These are phyloP conservation scores for Telopea speciosissima DNA, from an alignment of 177 flowering plant species.

Conservation along the genomic window DNA sequence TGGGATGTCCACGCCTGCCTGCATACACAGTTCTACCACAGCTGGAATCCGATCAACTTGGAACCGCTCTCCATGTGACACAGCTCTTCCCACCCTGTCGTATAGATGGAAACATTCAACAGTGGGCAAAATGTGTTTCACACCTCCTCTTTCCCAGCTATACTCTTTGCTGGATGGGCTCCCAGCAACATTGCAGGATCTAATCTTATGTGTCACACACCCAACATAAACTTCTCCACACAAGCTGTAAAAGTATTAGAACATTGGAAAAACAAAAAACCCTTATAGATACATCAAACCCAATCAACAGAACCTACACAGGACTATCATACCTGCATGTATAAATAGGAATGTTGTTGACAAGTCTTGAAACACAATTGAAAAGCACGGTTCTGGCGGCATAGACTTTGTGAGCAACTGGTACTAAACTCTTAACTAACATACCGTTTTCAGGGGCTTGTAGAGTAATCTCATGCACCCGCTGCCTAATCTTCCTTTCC, in stretches of 20 bases:
- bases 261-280: not conserved
- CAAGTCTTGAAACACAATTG: slow-evolving; percentile 34
- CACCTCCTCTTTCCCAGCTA: slow-evolving; percentile 32
- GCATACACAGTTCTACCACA: slow-evolving; percentile 45
- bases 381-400: slow-evolving; percentile 31
- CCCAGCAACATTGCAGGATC: slow-evolving; percentile 36
- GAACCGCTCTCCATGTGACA: slow-evolving; percentile 45
- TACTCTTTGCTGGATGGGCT: slow-evolving; percentile 39
- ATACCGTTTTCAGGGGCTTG: slow-evolving; percentile 53
- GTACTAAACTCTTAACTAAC: slow-evolving; percentile 38
- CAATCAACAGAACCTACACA: not conserved
- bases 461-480: slow-evolving; percentile 26
- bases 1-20: slow-evolving; percentile 47
- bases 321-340: slow-evolving; percentile 38
- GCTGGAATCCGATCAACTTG: slow-evolving; percentile 48
- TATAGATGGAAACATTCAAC: slow-evolving; percentile 54
- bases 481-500: slow-evolving; percentile 27
- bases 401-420: slow-evolving; percentile 45
- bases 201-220: slow-evolving; percentile 36
- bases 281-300: slow-evolving; percentile 1
- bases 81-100: slow-evolving; percentile 54
- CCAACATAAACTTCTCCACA: slow-evolving; percentile 60
- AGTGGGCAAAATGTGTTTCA: slow-evolving; percentile 34
- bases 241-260: slow-evolving; percentile 23
- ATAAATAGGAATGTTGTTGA: slow-evolving; percentile 26